Conservation (phyloP, 805 yeast genomes). For the Wickerhamiella azyma region DNA sequence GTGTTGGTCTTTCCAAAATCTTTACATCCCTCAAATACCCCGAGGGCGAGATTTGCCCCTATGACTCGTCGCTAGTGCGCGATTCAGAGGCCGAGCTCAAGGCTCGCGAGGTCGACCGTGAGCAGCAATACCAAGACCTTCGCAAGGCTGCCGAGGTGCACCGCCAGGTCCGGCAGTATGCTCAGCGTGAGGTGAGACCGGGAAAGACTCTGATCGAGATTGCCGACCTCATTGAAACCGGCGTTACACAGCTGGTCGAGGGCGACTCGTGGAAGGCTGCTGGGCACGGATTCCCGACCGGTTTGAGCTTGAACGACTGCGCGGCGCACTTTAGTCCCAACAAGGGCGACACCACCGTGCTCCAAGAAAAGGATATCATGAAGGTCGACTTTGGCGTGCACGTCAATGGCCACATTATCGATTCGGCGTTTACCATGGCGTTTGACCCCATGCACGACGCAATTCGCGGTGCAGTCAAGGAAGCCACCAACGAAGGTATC, state of each 20-base stretch:
- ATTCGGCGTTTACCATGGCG: constrained; percentile 86
- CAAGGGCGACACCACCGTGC: constrained; percentile 74
- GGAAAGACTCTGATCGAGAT: constrained; percentile 87
- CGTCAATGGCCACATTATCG: constrained; percentile 85
- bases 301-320: constrained; percentile 78
- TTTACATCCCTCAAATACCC: constrained; percentile 45
- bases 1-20: constrained; percentile 48
- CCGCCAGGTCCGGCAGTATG: constrained; percentile 73
- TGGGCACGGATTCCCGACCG: constrained; percentile 98
- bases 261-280: constrained; percentile 44
- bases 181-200: constrained; percentile 61
- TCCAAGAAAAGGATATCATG: constrained; percentile 82
- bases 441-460: constrained; percentile 60
- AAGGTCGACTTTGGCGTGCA: constrained; percentile 96
- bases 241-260: constrained; percentile 60
- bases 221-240: constrained; percentile 78
- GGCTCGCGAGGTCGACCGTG: constrained; percentile 38
- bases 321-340: constrained; percentile 99
- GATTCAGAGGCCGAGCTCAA: constrained; percentile 79
- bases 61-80: constrained; percentile 32
- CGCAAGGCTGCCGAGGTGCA: constrained; percentile 96
- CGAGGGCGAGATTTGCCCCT: constrained; percentile 15
- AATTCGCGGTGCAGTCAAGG: constrained; percentile 71
- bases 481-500: constrained; percentile 88
- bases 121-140: constrained; percentile 60